A percentile compares a stretch with the other conserved stretches of the same genome.
phyloP scores from a whole-genome alignment of 306 rosid genomes.

The Vigna radiata region DNA sequence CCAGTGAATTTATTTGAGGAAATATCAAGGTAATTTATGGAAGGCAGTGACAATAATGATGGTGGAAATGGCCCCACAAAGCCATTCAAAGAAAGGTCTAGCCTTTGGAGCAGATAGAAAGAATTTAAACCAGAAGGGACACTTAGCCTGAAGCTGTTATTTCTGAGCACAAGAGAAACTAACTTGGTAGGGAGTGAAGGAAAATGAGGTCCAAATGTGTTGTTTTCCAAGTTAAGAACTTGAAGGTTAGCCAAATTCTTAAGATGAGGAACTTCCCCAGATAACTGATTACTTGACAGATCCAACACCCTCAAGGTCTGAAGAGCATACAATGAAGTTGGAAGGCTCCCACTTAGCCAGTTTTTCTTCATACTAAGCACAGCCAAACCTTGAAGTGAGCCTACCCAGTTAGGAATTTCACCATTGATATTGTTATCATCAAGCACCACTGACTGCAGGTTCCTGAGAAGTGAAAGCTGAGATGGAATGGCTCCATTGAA shows the following conservation, averaged over 20 bases:
- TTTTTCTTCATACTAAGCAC: slow-evolving; percentile 77
- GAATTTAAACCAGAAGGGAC: slow-evolving; percentile 62
- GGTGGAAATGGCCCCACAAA: slow-evolving; percentile 82
- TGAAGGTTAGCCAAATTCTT: slow-evolving; percentile 72
- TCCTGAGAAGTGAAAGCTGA: slow-evolving; percentile 61
- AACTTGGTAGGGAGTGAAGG: slow-evolving; percentile 72
- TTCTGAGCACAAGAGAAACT: slow-evolving; percentile 71
- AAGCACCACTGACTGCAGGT: slow-evolving; percentile 75
- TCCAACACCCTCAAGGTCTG: slow-evolving; percentile 65
- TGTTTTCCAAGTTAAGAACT: slow-evolving; percentile 70
- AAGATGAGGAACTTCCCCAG: slow-evolving; percentile 79
- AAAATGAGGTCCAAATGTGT: slow-evolving; percentile 76
- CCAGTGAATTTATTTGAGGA: slow-evolving; percentile 85
- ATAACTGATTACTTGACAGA: slow-evolving; percentile 71
- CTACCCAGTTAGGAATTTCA: slow-evolving; percentile 61
- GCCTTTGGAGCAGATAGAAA: slow-evolving; percentile 71
- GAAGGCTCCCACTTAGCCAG: slow-evolving; percentile 63
- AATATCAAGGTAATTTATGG: slow-evolving; percentile 72
- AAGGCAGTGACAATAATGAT: slow-evolving; percentile 71
- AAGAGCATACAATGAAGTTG: slow-evolving; percentile 60
- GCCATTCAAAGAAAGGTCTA: slow-evolving; percentile 77
- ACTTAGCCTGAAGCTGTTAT: slow-evolving; percentile 67
- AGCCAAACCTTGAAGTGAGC: slow-evolving; percentile 69
- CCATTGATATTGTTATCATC: slow-evolving; percentile 75
- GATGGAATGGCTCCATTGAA: slow-evolving; percentile 68